These are phyloP conservation scores for Neofusicoccum parvum DNA, from an alignment of 2,329 filamentous ascomycete species.

Conservation along the genomic window DNA sequence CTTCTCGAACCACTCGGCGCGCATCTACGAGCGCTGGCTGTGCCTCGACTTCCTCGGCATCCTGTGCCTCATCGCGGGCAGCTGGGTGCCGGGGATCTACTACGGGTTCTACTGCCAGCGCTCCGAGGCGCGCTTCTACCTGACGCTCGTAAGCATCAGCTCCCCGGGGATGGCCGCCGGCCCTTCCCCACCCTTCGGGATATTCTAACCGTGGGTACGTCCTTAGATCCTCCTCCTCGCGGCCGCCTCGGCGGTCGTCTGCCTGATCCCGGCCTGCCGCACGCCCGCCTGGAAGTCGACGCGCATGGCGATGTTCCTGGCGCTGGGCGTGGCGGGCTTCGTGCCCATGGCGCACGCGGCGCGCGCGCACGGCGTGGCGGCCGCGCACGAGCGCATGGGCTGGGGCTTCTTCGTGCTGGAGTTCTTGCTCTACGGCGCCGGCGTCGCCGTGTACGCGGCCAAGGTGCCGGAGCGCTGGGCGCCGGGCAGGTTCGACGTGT, in stretches of 20 bases:
- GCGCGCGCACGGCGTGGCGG: constrained; percentile 33
- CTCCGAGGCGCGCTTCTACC: constrained; percentile 40
- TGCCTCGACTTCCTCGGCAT: constrained; percentile 95
- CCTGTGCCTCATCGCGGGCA: constrained; percentile 86
- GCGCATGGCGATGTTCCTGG: constrained; percentile 45
- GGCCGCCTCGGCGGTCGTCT: constrained; percentile 41
- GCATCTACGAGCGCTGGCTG: constrained; percentile 81
- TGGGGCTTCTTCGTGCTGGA: constrained; percentile 45
- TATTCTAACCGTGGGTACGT: no score
- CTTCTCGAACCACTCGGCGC: constrained; percentile 79
- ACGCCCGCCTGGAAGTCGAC: constrained; percentile 43
- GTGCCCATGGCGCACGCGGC: constrained; percentile 46
- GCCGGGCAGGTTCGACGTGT: constrained; percentile 49
- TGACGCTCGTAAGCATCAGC: constrained; percentile 31
- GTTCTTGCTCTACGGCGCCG: constrained; percentile 42
- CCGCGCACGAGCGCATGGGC: constrained; percentile 40
- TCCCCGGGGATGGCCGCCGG: no score
- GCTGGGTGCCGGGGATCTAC: constrained; percentile 79
- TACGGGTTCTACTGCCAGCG: constrained; percentile 53
- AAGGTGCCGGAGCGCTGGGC: constrained; percentile 49
- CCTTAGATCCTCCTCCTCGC: constrained; percentile 12
- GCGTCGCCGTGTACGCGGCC: constrained; percentile 42
- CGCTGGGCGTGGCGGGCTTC: constrained; percentile 46
- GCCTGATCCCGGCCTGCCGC: constrained; percentile 41
- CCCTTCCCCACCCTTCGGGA: not conserved